Evolutionary conservation across 2,329 filamentous ascomycete genomes (phyloP), one percentile per base, ranked within the genome.

Genomic region (Colletotrichum lupini): DNA sequence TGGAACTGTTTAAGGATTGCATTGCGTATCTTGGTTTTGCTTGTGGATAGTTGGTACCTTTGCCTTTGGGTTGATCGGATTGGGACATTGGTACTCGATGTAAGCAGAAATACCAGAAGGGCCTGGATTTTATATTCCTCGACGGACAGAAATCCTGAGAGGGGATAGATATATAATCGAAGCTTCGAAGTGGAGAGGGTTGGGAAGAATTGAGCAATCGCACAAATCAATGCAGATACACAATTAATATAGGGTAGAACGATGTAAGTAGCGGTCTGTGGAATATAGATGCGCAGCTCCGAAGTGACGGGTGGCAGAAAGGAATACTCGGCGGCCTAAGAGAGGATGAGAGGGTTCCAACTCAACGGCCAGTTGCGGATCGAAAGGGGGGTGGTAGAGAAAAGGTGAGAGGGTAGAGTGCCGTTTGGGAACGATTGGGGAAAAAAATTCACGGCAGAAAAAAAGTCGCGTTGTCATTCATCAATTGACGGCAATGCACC

Each of bases 401-500:
- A 32, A 55, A 26, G 59, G 19, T 42, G 64, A 64, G 67, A 62
- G 58, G 30, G 53, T 52, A 55, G 59, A 28, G 46, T 57, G 49
- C 46, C 32, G 28, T 59, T 64, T 55, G 37, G 56, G 22, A 60
- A 56, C 55, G 22, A 63, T 26, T 19, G 68, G 19, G 64, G 68
- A 71, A 73, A 65, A 68, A 28, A 42, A 68, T 70, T 73, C 46
- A 37, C 46, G 59, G 37, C 56, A 63, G 56, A 70, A 66, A 70
- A 68, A 72, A 72, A 46, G 46, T 70, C 46, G 70, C 56, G 32
- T 56, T 68, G 68, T 68, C 68, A 72, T 72, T 67, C 68, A 68
- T 67, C 64, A 68, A 72, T 72, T 73, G 70, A 73, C 70, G 70
- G 71, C 56, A 71, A 73, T 73, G 67, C 67, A 70, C 71, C 71